phyloP scores from a whole-genome alignment of 2,329 filamentous ascomycete genomes.

The Penicillium sp. region DNA sequence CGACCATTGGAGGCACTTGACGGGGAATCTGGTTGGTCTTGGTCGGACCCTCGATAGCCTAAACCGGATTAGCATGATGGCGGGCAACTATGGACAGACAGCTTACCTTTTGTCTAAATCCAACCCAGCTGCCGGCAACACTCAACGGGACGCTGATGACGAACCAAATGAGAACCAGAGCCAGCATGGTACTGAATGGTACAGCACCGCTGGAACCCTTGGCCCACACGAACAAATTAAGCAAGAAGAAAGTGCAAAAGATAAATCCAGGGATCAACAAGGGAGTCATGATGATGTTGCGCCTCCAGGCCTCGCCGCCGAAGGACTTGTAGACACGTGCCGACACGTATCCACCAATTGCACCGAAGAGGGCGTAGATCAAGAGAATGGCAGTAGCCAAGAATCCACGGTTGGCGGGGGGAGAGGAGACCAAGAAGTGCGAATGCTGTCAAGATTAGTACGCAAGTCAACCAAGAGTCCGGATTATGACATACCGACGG shows the following conservation, averaged over 20 bases:
- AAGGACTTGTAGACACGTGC: slow-evolving; percentile 93
- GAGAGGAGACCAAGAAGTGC: slow-evolving; percentile 93
- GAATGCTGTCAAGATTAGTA: slow-evolving; percentile 57
- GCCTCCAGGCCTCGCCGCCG: slow-evolving; percentile 89
- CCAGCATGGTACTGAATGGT: slow-evolving; percentile 94
- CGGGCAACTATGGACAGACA: background rate
- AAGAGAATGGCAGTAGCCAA: slow-evolving; percentile 91
- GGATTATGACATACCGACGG: slow-evolving; percentile 60
- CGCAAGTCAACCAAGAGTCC: background rate
- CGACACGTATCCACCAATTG: slow-evolving; percentile 87
- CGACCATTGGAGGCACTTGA: slow-evolving; percentile 82
- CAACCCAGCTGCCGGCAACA: slow-evolving; percentile 86
- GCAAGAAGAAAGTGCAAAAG: slow-evolving; percentile 84
- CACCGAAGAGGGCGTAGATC: slow-evolving; percentile 89
- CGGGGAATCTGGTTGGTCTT: slow-evolving; percentile 97
- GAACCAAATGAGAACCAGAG: slow-evolving; percentile 94
- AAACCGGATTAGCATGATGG: background rate
- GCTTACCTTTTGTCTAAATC: slow-evolving; percentile 68
- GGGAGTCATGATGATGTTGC: slow-evolving; percentile 87
- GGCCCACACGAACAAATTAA: slow-evolving; percentile 95
- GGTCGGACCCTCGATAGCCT: slow-evolving; percentile 74
- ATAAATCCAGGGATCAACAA: slow-evolving; percentile 82
- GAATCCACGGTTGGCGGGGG: slow-evolving; percentile 91
- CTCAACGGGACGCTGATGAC: slow-evolving; percentile 91
- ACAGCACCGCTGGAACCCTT: slow-evolving; percentile 91